These are phyloP conservation scores for Lipomyces sp. DNA, from an alignment of 805 yeast species.

Conservation along the genomic window DNA sequence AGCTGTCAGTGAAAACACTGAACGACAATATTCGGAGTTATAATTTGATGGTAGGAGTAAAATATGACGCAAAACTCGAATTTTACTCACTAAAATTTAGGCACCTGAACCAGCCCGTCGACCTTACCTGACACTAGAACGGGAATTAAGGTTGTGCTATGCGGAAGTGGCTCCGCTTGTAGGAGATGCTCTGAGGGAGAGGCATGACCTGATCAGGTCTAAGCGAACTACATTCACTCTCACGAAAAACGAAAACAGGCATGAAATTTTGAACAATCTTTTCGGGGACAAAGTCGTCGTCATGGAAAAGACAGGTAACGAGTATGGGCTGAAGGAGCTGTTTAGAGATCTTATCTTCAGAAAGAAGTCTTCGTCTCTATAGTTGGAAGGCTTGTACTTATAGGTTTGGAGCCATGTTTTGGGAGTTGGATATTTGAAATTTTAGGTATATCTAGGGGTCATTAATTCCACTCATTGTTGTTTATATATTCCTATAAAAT, in stretches of 20 bases:
- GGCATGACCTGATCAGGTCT: constrained; percentile 23
- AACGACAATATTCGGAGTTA: constrained; percentile 35
- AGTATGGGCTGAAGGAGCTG: constrained; percentile 36
- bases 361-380: constrained; percentile 7
- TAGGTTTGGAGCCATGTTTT: neutral
- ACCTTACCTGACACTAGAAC: constrained; percentile 22
- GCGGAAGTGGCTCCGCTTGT: constrained; percentile 32
- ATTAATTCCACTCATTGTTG: neutral
- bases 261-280: constrained; percentile 12
- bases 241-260: constrained; percentile 1
- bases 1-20: constrained; percentile 31
- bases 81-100: neutral
- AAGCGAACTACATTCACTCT: constrained; percentile 12
- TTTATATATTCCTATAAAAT: neutral
- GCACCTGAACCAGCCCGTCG: constrained; percentile 36
- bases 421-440: neutral
- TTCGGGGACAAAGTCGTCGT: constrained; percentile 33
- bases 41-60: constrained; percentile 29
- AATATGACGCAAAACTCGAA: neutral
- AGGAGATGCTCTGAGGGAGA: constrained; percentile 27
- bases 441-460: neutral
- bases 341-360: constrained; percentile 30
- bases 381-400: neutral
- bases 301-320: constrained; percentile 35
- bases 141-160: constrained; percentile 31